These are phyloP conservation scores for Cutaneotrichosporon mucoides DNA, from an alignment of 1,284 basidiomycete genomes.

Conservation along the genomic window DNA sequence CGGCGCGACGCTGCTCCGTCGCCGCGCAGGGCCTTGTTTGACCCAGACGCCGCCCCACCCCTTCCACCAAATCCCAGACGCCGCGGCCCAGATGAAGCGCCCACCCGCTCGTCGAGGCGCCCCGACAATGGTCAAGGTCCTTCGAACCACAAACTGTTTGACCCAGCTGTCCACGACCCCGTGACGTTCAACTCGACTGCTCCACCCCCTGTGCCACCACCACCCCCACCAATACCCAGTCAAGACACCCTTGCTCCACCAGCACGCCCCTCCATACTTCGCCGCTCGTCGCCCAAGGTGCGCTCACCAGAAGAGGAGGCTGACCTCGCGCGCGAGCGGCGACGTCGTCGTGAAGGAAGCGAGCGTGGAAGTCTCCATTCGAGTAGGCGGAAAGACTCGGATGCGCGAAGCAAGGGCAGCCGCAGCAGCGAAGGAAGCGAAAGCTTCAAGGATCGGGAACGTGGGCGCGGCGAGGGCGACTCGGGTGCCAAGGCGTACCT, in stretches of 20 bases:
- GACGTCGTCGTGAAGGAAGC: constrained; percentile 37
- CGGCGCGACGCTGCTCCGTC: constrained; percentile 2
- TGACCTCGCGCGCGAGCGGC: constrained; percentile 46
- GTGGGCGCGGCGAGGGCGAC: constrained; percentile 45
- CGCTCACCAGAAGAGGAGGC: constrained; percentile 42
- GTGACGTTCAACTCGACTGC: constrained; percentile 18
- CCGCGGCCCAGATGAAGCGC: constrained; percentile 4
- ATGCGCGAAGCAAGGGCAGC: constrained; percentile 40
- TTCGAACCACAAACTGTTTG: constrained; percentile 49
- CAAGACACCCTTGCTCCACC: constrained; percentile 1
- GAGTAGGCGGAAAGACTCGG: constrained; percentile 29
- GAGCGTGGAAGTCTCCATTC: constrained; percentile 34
- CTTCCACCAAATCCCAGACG: constrained; percentile 6
- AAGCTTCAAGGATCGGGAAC: constrained; percentile 47
- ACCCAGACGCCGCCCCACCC: constrained; percentile 12
- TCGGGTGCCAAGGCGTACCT: constrained; percentile 48
- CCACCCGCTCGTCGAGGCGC: not conserved
- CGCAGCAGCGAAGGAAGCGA: constrained; percentile 50
- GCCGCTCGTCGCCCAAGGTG: constrained; percentile 16
- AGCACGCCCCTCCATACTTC: constrained; percentile 7
- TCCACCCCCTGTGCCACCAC: not conserved
- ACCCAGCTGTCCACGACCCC: constrained; percentile 54
- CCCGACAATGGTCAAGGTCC: constrained; percentile 10
- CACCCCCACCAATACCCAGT: not conserved
- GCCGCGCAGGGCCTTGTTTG: constrained; percentile 10